Evolutionary conservation across 2,329 filamentous ascomycete species (phyloP).

Genomic region (Aureobasidium uvarum): DNA sequence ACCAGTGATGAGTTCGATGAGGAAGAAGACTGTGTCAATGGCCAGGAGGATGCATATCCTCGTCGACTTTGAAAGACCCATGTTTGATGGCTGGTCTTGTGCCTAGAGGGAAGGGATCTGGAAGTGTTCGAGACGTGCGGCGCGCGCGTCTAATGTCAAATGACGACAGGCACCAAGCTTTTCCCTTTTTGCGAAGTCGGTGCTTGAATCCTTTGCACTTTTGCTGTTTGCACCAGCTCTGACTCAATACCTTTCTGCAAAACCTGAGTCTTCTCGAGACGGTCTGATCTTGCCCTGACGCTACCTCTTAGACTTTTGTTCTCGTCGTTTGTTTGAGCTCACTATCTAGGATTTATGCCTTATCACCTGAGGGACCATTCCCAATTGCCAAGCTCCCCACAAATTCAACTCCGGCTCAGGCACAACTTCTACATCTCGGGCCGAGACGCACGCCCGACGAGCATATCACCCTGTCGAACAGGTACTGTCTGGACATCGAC

Average conservation of each 20-base stretch:
- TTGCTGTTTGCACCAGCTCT: background rate
- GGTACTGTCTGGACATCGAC: background rate
- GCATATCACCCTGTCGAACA: background rate
- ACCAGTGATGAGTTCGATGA: constrained; percentile 81
- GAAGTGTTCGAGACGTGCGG: constrained; percentile 2
- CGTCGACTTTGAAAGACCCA: constrained; percentile 89
- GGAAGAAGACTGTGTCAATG: constrained; percentile 87
- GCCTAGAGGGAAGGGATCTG: background rate
- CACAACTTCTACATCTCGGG: background rate
- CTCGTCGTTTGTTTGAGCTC: background rate
- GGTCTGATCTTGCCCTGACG: background rate
- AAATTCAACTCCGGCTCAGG: background rate
- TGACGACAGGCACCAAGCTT: constrained; percentile 2
- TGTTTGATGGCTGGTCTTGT: constrained; percentile 44
- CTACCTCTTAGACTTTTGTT: background rate
- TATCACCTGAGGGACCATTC: background rate
- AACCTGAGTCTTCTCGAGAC: background rate
- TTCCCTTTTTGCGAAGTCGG: constrained; percentile 1
- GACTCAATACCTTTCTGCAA: background rate
- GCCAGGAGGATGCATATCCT: constrained; percentile 89
- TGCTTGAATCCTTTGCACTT: background rate
- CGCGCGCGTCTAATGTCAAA: constrained; percentile 14
- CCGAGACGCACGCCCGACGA: background rate
- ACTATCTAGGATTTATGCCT: background rate
- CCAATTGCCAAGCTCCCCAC: background rate